These are phyloP conservation scores for Moringa oleifera DNA, from an alignment of 345 rosid genomes.

Conservation along the genomic window DNA sequence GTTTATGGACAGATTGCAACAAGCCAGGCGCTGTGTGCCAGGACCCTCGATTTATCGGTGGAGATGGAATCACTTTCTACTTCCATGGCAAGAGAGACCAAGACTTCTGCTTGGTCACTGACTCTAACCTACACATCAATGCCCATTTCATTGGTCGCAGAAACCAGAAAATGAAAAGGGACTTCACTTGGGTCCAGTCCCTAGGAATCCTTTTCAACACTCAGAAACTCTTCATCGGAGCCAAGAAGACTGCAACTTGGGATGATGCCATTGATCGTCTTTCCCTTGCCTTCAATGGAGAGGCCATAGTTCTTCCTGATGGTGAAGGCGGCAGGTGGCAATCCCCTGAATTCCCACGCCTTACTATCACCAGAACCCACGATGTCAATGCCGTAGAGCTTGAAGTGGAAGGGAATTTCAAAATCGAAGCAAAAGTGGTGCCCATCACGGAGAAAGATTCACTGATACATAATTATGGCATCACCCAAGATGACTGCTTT, in stretches of 20 bases:
- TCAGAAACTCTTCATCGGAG: slow-evolving; percentile 16
- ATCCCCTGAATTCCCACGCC: slow-evolving; percentile 4
- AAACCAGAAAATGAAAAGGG: slow-evolving; percentile 37
- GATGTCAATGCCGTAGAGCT: background rate
- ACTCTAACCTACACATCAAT: slow-evolving; percentile 45
- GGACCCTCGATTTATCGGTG: slow-evolving; percentile 54
- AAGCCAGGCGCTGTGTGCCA: slow-evolving; percentile 55
- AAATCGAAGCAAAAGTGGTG: slow-evolving; percentile 20
- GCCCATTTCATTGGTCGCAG: slow-evolving; percentile 51
- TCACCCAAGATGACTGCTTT: slow-evolving; percentile 14
- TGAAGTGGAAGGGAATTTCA: slow-evolving; percentile 11
- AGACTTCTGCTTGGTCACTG: slow-evolving; percentile 50
- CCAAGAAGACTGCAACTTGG: slow-evolving; percentile 19
- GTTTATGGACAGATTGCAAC: slow-evolving; percentile 27
- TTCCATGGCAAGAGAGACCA: slow-evolving; percentile 53
- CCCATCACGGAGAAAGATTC: slow-evolving; percentile 23
- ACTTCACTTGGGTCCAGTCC: slow-evolving; percentile 60
- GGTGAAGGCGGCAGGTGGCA: slow-evolving; percentile 14
- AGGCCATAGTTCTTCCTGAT: slow-evolving; percentile 10
- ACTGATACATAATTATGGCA: slow-evolving; percentile 13
- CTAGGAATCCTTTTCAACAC: slow-evolving; percentile 36
- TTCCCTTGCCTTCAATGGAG: slow-evolving; percentile 10
- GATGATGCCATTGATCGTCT: slow-evolving; percentile 18
- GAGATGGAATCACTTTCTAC: slow-evolving; percentile 52
- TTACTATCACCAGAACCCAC: background rate